Percentiles rank a stretch among this genome's conserved stretches.
Evolutionary conservation across 805 yeast species (phyloP).

Genomic region (Candida pini): DNA sequence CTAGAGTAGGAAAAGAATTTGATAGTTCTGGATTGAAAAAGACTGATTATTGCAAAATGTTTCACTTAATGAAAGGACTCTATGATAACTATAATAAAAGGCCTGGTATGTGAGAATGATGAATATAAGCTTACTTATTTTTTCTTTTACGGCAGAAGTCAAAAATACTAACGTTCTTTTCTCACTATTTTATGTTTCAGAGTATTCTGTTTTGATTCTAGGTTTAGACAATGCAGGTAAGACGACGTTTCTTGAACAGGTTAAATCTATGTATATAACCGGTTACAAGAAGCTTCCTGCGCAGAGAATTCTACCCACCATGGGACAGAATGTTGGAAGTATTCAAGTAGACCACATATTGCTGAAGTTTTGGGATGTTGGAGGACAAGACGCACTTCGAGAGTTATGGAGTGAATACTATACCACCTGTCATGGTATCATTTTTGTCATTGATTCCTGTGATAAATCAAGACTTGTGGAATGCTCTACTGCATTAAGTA

Average conservation of each 20-base stretch:
- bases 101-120: constrained; percentile 9
- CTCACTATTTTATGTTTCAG: constrained; percentile 22
- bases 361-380: constrained; percentile 92
- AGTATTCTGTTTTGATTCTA: constrained; percentile 71
- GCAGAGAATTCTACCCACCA: constrained; percentile 79
- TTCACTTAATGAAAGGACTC: constrained; percentile 11
- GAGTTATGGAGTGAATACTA: constrained; percentile 86
- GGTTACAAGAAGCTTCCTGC: constrained; percentile 42
- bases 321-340: constrained; percentile 79
- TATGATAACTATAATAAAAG: constrained; percentile 11
- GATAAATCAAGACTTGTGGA: constrained; percentile 80
- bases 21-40: no score
- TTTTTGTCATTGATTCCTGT: constrained; percentile 88
- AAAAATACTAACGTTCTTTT: neutral
- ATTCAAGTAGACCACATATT: constrained; percentile 30
- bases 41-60: constrained; percentile 8
- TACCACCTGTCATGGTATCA: constrained; percentile 80
- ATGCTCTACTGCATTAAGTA: constrained; percentile 60
- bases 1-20: neutral
- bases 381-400: constrained; percentile 87
- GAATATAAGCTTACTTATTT: no score
- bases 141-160: neutral
- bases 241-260: constrained; percentile 69
- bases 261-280: constrained; percentile 49
- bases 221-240: constrained; percentile 97